Evolutionary conservation across 345 rosid genomes (phyloP).

Genomic region (Reutealis trisperma): DNA sequence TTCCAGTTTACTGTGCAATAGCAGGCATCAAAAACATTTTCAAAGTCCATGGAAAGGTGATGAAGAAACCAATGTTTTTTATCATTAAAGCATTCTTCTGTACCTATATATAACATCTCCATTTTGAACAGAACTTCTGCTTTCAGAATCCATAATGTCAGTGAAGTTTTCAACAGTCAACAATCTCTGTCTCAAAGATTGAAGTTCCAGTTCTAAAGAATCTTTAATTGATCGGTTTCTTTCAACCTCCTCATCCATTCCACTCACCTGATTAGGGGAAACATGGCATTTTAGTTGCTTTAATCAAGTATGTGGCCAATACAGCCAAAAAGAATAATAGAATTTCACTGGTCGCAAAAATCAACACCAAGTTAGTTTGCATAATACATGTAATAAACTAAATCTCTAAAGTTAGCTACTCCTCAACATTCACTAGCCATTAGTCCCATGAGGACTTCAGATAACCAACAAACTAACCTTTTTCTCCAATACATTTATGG

Average conservation of each 20-base stretch:
- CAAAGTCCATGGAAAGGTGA: slow-evolving; percentile 14
- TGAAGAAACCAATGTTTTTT: slow-evolving; percentile 18
- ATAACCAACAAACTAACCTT: slow-evolving; percentile 52
- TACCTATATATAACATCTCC: slow-evolving; percentile 58
- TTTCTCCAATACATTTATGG: slow-evolving; percentile 78
- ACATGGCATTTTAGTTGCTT: slow-evolving; percentile 19
- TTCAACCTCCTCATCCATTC: slow-evolving; percentile 84
- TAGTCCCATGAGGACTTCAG: neutral
- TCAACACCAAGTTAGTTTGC: neutral
- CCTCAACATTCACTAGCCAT: neutral
- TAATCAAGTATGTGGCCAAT: neutral
- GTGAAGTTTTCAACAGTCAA: slow-evolving; percentile 59
- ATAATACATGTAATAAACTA: neutral
- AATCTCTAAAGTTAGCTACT: neutral
- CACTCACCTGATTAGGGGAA: slow-evolving; percentile 57
- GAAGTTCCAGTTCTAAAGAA: slow-evolving; percentile 76
- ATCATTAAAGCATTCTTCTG: slow-evolving; percentile 12
- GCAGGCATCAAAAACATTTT: slow-evolving; percentile 32
- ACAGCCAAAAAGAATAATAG: slow-evolving; percentile 11
- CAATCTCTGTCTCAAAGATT: slow-evolving; percentile 61
- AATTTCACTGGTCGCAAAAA: neutral
- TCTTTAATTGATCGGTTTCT: slow-evolving; percentile 65
- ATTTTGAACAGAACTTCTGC: slow-evolving; percentile 29
- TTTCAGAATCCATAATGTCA: slow-evolving; percentile 41
- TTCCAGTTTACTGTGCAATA: slow-evolving; percentile 42